Percentiles rank a stretch among this genome's conserved stretches.
Evolutionary conservation across 768 basidiomycete species (phyloP).

Genomic region (Macrolepiota dolichaula): DNA sequence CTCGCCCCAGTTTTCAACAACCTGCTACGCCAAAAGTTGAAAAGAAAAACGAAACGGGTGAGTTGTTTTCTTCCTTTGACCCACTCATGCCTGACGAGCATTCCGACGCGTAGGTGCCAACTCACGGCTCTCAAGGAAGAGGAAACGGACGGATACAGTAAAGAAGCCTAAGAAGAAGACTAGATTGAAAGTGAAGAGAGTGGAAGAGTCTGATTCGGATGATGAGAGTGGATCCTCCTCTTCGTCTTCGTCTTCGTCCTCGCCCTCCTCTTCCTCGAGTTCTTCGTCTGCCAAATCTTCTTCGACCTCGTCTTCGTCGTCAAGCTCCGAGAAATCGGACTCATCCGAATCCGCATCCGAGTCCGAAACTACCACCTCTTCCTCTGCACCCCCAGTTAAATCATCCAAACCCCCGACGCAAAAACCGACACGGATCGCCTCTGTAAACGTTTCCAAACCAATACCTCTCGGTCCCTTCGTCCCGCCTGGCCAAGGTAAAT

Average conservation of each 20-base stretch:
- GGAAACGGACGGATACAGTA: slow-evolving; percentile 7
- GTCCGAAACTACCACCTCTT: slow-evolving; percentile 15
- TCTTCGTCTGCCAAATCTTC: slow-evolving; percentile 19
- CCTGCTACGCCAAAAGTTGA: neutral
- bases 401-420: slow-evolving; percentile 1
- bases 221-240: slow-evolving; percentile 20
- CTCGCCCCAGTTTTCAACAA: slow-evolving; percentile 5
- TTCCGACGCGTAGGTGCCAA: neutral
- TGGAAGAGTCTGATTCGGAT: slow-evolving; percentile 6
- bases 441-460: neutral
- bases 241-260: slow-evolving; percentile 20
- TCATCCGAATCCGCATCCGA: slow-evolving; percentile 21
- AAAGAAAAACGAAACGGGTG: neutral
- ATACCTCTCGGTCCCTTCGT: slow-evolving; percentile 22
- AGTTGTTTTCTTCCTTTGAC: neutral
- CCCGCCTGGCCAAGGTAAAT: slow-evolving; percentile 60
- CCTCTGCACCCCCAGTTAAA: slow-evolving; percentile 10
- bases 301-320: slow-evolving; percentile 18
- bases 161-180: slow-evolving; percentile 8
- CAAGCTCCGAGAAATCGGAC: slow-evolving; percentile 12
- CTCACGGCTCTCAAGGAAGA: neutral
- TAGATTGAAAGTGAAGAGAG: neutral
- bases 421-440: neutral
- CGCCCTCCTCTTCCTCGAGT: slow-evolving; percentile 21
- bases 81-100: neutral